These are phyloP conservation scores for Luffa acutangula DNA, from an alignment of 306 rosid species.

Conservation along the genomic window DNA sequence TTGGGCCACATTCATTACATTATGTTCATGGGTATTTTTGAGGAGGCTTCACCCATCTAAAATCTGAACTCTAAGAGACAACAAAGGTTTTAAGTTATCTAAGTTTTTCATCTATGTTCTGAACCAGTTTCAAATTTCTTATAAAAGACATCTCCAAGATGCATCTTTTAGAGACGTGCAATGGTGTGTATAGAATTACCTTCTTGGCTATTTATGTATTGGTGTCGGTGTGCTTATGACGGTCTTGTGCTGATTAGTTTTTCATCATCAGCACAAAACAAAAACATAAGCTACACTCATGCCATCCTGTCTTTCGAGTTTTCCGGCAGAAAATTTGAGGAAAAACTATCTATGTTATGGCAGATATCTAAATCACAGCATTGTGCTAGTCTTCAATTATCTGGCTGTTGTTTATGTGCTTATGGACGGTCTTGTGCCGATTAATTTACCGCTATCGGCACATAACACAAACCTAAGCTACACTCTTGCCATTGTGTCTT, in stretches of 20 bases:
- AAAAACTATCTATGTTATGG: not conserved
- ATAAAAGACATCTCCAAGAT: not conserved
- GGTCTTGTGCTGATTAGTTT: not conserved
- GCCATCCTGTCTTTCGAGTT: not conserved
- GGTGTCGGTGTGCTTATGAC: not conserved
- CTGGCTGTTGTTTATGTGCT: not conserved
- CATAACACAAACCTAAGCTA: conserved; percentile 5
- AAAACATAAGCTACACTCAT: not conserved
- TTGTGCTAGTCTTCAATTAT: not conserved
- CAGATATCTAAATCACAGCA: not conserved
- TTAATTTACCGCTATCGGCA: not conserved
- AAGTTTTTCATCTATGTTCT: not conserved
- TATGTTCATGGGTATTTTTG: not conserved
- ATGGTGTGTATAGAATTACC: not conserved
- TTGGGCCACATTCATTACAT: not conserved
- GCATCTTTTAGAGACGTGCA: not conserved
- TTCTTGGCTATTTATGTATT: not conserved
- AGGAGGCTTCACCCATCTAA: not conserved
- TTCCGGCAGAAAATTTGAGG: not conserved
- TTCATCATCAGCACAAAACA: not conserved
- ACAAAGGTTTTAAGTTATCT: not conserved
- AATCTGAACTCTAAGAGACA: not conserved
- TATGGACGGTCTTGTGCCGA: conserved; percentile 11
- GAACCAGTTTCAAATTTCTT: not conserved
- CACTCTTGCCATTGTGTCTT: not conserved